Evolutionary conservation across 768 basidiomycete genomes (phyloP).

Genomic region (Fomitopsis pulvina): DNA sequence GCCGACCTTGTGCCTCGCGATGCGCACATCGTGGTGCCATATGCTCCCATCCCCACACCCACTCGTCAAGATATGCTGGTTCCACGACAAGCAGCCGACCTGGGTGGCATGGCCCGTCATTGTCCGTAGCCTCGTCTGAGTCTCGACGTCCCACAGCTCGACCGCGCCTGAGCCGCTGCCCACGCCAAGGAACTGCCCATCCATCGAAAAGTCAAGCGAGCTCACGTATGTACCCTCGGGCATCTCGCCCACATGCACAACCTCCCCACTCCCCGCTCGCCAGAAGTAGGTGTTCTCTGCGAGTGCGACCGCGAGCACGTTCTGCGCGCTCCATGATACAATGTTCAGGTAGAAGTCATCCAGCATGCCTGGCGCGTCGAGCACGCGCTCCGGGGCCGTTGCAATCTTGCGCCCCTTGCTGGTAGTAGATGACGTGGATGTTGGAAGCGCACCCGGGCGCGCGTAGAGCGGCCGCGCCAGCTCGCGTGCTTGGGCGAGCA

Average conservation of each 20-base stretch:
- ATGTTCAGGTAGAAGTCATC: conserved; percentile 99
- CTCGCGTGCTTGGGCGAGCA: conserved; percentile 71
- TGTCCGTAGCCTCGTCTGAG: conserved; percentile 74
- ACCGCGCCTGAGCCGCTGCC: conserved; percentile 80
- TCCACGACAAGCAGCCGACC: conserved; percentile 83
- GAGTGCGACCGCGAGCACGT: conserved; percentile 86
- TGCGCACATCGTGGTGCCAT: conserved; percentile 92
- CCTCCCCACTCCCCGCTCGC: conserved; percentile 85
- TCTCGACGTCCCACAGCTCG: conserved; percentile 92
- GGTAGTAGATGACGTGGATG: conserved; percentile 52
- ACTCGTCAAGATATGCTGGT: conserved; percentile 76
- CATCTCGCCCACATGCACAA: conserved; percentile 70
- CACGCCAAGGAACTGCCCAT: conserved; percentile 76
- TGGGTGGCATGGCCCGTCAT: conserved; percentile 86
- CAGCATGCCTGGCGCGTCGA: conserved; percentile 89
- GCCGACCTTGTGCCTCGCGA: conserved; percentile 77
- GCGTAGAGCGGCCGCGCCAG: conserved; percentile 72
- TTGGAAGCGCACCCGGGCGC: conserved; percentile 53
- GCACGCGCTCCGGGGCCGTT: conserved; percentile 83
- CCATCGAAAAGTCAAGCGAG: conserved; percentile 72
- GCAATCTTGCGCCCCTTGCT: conserved; percentile 79
- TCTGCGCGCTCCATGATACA: conserved; percentile 80
- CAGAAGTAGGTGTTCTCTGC: conserved; percentile 87
- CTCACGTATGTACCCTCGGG: conserved; percentile 73
- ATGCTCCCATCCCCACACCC: conserved; percentile 95